These are phyloP conservation scores for Leccinum fallax DNA, from an alignment of 1,284 basidiomycete species.

Conservation along the genomic window DNA sequence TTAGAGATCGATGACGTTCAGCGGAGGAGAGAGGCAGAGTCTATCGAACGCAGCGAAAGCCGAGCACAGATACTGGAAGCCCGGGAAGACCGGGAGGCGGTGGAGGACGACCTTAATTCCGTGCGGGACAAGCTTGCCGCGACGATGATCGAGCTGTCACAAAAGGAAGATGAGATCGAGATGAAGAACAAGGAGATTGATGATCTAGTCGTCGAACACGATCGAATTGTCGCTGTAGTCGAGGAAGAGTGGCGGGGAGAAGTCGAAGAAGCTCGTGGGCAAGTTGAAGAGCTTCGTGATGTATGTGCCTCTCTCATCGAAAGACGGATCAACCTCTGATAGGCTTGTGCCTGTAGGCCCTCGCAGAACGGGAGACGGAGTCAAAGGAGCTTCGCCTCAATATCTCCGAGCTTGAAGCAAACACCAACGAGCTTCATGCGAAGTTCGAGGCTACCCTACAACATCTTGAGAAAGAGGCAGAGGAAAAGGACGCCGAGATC, in stretches of 20 bases:
- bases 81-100: conserved; percentile 67
- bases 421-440: conserved; percentile 66
- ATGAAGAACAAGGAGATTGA: conserved; percentile 73
- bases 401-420: conserved; percentile 71
- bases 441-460: conserved; percentile 74
- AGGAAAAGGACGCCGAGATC: conserved; percentile 71
- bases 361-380: conserved; percentile 75
- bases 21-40: conserved; percentile 60
- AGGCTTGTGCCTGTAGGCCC: conserved; percentile 45
- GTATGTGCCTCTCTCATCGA: conserved; percentile 43
- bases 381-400: conserved; percentile 72
- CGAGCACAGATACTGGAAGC: conserved; percentile 70
- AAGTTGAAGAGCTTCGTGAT: conserved; percentile 77
- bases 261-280: conserved; percentile 67
- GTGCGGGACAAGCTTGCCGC: conserved; percentile 77
- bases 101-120: conserved; percentile 73
- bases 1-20: conserved; percentile 72
- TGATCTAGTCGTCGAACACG: conserved; percentile 66
- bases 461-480: conserved; percentile 71
- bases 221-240: conserved; percentile 64
- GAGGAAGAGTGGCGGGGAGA: conserved; percentile 81
- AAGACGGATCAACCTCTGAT: conserved; percentile 9
- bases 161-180: conserved; percentile 82
- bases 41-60: conserved; percentile 67
- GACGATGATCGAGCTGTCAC: conserved; percentile 76